Evolutionary conservation across 176 grass and related monocot species (phyloP), one percentile per base, ranked within the genome.

Genomic region (Stipa capillata): DNA sequence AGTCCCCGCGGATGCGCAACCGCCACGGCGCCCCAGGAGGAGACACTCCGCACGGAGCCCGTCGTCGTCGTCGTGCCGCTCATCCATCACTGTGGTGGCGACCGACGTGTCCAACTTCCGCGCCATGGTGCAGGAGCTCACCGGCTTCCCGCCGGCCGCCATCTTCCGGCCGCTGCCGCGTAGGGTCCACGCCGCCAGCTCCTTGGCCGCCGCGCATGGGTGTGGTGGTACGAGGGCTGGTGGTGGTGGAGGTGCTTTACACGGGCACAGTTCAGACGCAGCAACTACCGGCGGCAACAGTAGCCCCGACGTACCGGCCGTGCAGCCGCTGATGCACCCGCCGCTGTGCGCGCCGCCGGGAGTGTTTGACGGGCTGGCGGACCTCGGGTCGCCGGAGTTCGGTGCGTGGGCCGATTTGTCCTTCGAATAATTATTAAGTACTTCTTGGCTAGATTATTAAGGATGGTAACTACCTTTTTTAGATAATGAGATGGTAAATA

Each of bases 101-200:
- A 99, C 96, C 20, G 88, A 99, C 83, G 89, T 87, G 39, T 81
- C 84, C 57, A 99, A 95, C 73, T 99, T 99, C 80, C 92, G 92
- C 41, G 84, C 92, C 87, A 95, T 91, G 92, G 96, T 99, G 74
- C 96, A 99, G 76, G 92, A 99, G 88, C 86, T 99, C 90, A 99
- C 96, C 18, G 92, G 96, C 47, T 99, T 93, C 84, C 92, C 90
- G 11, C 15, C 61, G 28, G 82, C 87, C 3, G 82, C 82, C 76
- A 80, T 89, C 61, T 89, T 89, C 70, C 82, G 87, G 7, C 87
- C 87, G n/a, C 69, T 76, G 35, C 87, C 87, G 27, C 82, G 77
- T 14, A 84, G 87, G 76, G 43, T 60, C 5, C 82, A 85, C 77
- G 77, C 79, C 20, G 53, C 43, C 43, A 45, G 32, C n/a, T 44